Percentiles rank a stretch among this genome's conserved stretches.
Conservation (phyloP, 225 moss, liverwort and hornwort genomes). For the Pseudisothecium myosuroides region DNA sequence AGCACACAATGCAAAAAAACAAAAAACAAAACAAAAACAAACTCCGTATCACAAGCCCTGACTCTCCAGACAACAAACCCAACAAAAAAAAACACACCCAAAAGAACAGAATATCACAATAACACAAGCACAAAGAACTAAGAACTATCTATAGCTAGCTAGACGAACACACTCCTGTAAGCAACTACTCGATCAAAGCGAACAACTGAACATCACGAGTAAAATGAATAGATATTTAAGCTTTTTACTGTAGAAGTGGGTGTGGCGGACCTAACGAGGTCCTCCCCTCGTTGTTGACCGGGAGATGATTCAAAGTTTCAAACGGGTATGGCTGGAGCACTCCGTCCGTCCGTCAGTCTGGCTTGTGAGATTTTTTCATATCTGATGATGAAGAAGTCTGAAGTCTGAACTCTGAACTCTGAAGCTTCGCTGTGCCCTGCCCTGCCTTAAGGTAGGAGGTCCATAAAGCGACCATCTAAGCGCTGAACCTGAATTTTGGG, state of each 20-base stretch:
- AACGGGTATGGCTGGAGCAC: neutral
- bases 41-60: neutral
- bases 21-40: no score
- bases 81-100: no score
- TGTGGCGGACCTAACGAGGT: neutral
- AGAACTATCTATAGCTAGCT: neutral
- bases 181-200: neutral
- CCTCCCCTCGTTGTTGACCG: neutral
- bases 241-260: neutral
- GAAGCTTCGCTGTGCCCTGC: neutral
- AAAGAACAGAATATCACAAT: no score
- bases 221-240: accelerated
- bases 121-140: neutral
- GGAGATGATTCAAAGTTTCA: neutral
- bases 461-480: no score
- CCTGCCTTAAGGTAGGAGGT: no score
- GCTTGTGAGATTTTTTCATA: neutral
- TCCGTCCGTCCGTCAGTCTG: neutral
- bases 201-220: no score
- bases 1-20: no score
- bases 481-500: no score
- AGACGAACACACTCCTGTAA: no score
- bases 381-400: neutral
- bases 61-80: neutral
- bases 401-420: neutral